Evolutionary conservation across 1,284 basidiomycete genomes (phyloP), one percentile per base, ranked within the genome.

Genomic region (Ustilago hordei): DNA sequence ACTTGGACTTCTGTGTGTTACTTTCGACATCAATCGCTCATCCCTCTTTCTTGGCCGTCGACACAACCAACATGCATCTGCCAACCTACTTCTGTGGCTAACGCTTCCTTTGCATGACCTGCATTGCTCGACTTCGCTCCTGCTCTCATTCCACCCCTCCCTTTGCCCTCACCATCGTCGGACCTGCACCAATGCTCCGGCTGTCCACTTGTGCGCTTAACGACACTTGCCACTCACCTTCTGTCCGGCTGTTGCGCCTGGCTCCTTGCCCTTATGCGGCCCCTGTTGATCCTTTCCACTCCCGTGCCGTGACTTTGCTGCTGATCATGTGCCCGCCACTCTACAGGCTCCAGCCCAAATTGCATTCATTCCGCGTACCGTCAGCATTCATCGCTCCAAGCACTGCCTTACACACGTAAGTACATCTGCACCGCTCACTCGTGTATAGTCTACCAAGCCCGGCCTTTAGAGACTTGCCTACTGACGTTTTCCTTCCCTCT

Each of bases 151-250:
- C 36, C 2, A 32, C 28, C 35, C 34, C 60, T 36, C 52, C 17
- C 53, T 35, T 41, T 8, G 36, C 32, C 13, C 15, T 45, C 28
- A 23, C 31, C 28, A 11, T 50, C 28, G 28, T 8, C 19, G n/a
- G n/a, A 19, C 48, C 28, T 50, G 23, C 48, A 5, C 48, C 48
- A 28, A 54, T 34, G 23, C 2, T 31, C 38, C 32, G 43, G 23
- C 69, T 63, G 60, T 66, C 63, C 54, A 60, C 36, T 62, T 71
- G 69, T 58, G 69, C 69, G 47, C 35, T 47, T 43, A 41, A 48
- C 41, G 23, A 50, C 55, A 48, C 35, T 55, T 19, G 35, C 56
- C 12, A 55, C 38, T n/a, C 52, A 31, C 47, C 47, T 32, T 36
- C 36, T 17, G 39, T n/a, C 39, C 55, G 43, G 39, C 17, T 48